Conservation (phyloP, 78 protist genomes). For the Pelomyxa schiedti region DNA sequence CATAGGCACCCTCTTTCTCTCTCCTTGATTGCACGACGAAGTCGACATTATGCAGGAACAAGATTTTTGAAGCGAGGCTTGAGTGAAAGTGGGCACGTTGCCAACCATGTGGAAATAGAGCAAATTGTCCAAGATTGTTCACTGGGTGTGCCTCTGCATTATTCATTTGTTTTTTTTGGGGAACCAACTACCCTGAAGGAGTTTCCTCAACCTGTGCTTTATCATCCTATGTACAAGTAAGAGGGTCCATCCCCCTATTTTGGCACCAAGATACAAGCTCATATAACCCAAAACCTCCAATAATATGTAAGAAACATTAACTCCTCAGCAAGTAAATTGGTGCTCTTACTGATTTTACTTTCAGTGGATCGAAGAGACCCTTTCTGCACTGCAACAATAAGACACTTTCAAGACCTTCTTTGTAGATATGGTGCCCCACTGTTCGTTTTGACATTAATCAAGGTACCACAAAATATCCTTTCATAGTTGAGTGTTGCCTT, state of each 20-base stretch:
- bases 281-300: slow-evolving; percentile 58
- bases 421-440: slow-evolving; percentile 71
- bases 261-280: slow-evolving; percentile 83
- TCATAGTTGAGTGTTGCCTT: not conserved
- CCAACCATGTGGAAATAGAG: slow-evolving; percentile 94
- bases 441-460: slow-evolving; percentile 67
- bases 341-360: not conserved
- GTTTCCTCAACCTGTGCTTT: not conserved
- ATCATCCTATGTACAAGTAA: slow-evolving; percentile 49
- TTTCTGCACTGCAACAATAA: slow-evolving; percentile 48
- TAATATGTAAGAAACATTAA: not conserved
- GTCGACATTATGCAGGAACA: slow-evolving; percentile 90
- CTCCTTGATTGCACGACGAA: slow-evolving; percentile 83
- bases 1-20: slow-evolving; percentile 41
- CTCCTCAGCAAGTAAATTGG: not conserved
- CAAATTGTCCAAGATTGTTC: slow-evolving; percentile 61
- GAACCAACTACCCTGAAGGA: not conserved
- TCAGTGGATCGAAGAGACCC: slow-evolving; percentile 70
- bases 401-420: slow-evolving; percentile 76
- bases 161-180: slow-evolving; percentile 38
- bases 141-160: not conserved
- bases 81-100: slow-evolving; percentile 81
- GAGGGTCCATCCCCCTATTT: slow-evolving; percentile 93
- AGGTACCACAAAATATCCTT: slow-evolving; percentile 8
- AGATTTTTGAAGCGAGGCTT: slow-evolving; percentile 92